Conservation (phyloP, 805 yeast species). For the Isabelozyma rhagii region DNA sequence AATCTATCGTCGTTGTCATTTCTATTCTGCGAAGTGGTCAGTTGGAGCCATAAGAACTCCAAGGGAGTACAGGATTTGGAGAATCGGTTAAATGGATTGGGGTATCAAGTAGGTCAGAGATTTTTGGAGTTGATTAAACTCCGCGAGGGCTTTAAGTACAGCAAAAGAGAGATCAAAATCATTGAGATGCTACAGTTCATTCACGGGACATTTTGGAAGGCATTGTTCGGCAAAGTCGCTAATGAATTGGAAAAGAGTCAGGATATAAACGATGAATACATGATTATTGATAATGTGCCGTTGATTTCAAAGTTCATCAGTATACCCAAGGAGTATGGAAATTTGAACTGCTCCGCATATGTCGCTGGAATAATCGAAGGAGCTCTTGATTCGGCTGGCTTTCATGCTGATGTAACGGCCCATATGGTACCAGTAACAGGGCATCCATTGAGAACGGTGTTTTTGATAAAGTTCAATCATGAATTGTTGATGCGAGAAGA, state of each 20-base stretch:
- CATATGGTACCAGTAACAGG: conserved; percentile 66
- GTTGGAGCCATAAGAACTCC: conserved; percentile 58
- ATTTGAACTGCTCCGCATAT: conserved; percentile 76
- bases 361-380: conserved; percentile 86
- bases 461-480: conserved; percentile 66
- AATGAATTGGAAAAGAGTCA: conserved; percentile 74
- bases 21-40: conserved; percentile 67
- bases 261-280: conserved; percentile 63
- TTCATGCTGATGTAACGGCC: conserved; percentile 77
- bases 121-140: conserved; percentile 65
- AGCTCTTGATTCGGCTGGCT: conserved; percentile 67
- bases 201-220: conserved; percentile 69
- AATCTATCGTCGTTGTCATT: conserved; percentile 65
- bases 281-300: conserved; percentile 79
- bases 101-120: conserved; percentile 75
- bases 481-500: conserved; percentile 54
- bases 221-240: conserved; percentile 69
- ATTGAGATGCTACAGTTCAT: conserved; percentile 72
- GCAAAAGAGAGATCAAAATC: conserved; percentile 63
- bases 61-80: conserved; percentile 64
- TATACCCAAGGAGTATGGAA: conserved; percentile 75
- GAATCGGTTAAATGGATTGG: conserved; percentile 60
- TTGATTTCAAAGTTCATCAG: conserved; percentile 67
- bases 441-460: conserved; percentile 67
- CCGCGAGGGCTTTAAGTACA: conserved; percentile 58